A percentile compares a stretch with the other conserved stretches of the same genome.
These are phyloP conservation scores for Microcos paniculata DNA, from an alignment of 345 rosid genomes.

Conservation along the genomic window DNA sequence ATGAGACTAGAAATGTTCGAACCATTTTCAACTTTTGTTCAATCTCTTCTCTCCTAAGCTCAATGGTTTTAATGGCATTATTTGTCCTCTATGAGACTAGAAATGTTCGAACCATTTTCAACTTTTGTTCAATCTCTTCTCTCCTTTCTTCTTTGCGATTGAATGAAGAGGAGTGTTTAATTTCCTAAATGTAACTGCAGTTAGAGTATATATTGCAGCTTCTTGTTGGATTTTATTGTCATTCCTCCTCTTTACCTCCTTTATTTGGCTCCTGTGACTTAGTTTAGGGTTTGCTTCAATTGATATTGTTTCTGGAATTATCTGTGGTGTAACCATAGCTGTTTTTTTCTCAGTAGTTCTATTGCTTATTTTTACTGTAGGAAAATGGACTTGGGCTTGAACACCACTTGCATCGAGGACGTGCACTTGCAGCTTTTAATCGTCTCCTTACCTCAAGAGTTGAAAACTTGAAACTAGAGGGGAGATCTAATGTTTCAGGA, in stretches of 20 bases:
- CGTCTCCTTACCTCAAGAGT: slow-evolving; percentile 71
- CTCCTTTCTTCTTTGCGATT: not conserved
- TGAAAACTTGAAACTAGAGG: slow-evolving; percentile 66
- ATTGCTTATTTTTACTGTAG: slow-evolving; percentile 38
- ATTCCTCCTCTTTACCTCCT: not conserved
- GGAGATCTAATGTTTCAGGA: slow-evolving; percentile 51
- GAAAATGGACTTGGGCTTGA: slow-evolving; percentile 87
- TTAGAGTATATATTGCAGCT: not conserved
- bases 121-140: not conserved
- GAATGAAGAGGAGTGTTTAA: not conserved
- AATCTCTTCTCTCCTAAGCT: not conserved
- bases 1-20: not conserved
- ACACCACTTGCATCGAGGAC: slow-evolving; percentile 95
- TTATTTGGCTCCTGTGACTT: not conserved
- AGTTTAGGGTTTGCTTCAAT: not conserved
- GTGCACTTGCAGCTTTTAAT: slow-evolving; percentile 92
- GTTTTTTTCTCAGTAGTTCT: not conserved
- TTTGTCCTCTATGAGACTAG: not conserved
- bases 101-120: not conserved
- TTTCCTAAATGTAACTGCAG: not conserved
- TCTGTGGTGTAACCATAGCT: not conserved
- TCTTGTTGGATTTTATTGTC: not conserved
- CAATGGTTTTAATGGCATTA: not conserved
- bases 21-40: not conserved
- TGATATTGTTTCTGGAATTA: slow-evolving; percentile 2